These are phyloP conservation scores for Ogataea trehalophila DNA, from an alignment of 805 yeast genomes.

Conservation along the genomic window DNA sequence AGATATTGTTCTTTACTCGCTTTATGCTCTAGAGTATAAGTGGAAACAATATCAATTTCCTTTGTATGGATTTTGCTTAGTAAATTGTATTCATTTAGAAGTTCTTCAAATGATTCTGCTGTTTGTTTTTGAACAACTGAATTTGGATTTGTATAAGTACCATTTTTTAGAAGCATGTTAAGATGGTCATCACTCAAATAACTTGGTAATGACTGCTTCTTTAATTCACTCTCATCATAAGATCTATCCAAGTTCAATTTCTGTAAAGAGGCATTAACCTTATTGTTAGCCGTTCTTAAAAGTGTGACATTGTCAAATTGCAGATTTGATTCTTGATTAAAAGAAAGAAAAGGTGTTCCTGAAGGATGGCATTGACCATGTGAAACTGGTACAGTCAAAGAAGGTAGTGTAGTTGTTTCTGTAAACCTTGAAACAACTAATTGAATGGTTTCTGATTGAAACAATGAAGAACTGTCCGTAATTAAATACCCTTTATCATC, in stretches of 20 bases:
- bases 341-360: not conserved
- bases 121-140: not conserved
- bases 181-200: constrained; percentile 6
- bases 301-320: not conserved
- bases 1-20: constrained; percentile 4
- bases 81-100: constrained; percentile 2
- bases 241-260: not conserved
- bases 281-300: not conserved
- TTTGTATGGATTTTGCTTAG: constrained; percentile 14
- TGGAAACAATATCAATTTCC: constrained; percentile 8
- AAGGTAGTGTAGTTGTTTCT: too few relatives aligned
- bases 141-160: not conserved
- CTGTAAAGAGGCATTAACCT: not conserved
- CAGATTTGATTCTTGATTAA: too few relatives aligned
- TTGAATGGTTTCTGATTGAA: too few relatives aligned
- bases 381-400: too few relatives aligned
- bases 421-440: too few relatives aligned
- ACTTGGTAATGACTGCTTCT: too few relatives aligned
- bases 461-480: too few relatives aligned
- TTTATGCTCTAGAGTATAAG: constrained; percentile 7
- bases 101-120: not conserved
- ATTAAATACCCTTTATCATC: too few relatives aligned
- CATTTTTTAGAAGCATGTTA: constrained; percentile 2
- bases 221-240: not conserved
- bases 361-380: not conserved